Conservation (phyloP, 176 grass and related monocot species). For the Tillandsia fasciculata region DNA sequence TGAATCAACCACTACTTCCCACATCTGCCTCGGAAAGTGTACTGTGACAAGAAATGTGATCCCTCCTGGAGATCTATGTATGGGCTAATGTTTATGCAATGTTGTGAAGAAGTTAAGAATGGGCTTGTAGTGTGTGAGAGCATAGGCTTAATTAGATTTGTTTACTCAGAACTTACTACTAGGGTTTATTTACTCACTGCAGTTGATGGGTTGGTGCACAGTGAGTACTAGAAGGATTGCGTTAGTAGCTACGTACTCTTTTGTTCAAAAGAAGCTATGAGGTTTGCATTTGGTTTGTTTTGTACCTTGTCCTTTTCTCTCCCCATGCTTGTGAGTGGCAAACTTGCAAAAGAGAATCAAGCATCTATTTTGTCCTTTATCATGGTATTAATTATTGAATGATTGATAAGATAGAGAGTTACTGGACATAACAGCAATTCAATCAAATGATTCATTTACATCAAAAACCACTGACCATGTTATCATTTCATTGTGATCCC, state of each 20-base stretch:
- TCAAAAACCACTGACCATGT: no score
- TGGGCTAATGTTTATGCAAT: slow-evolving; percentile 1
- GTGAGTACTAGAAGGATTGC: not conserved
- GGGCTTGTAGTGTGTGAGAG: slow-evolving; percentile 1
- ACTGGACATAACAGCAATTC: no score
- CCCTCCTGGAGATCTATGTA: not conserved
- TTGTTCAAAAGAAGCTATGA: slow-evolving; percentile 5
- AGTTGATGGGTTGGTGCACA: no score
- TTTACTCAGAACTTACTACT: not conserved
- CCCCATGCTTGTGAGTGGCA: slow-evolving; percentile 1
- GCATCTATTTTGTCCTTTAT: slow-evolving; percentile 9
- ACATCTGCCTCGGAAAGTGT: slow-evolving; percentile 53
- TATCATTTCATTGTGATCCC: no score
- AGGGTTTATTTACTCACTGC: not conserved
- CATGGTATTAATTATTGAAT: not conserved
- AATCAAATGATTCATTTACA: no score
- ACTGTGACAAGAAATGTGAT: slow-evolving; percentile 22
- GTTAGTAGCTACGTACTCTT: not conserved
- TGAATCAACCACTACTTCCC: slow-evolving; percentile 66
- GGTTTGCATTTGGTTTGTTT: slow-evolving; percentile 10
- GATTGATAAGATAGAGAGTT: slow-evolving; percentile 1
- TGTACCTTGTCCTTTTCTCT: slow-evolving; percentile 3
- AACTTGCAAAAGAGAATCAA: slow-evolving; percentile 1
- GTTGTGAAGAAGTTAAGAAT: slow-evolving; percentile 1
- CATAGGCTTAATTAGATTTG: not conserved